Evolutionary conservation across 192 early-diverging fungal genomes (phyloP).

Genomic region (Linnemannia hyalina): DNA sequence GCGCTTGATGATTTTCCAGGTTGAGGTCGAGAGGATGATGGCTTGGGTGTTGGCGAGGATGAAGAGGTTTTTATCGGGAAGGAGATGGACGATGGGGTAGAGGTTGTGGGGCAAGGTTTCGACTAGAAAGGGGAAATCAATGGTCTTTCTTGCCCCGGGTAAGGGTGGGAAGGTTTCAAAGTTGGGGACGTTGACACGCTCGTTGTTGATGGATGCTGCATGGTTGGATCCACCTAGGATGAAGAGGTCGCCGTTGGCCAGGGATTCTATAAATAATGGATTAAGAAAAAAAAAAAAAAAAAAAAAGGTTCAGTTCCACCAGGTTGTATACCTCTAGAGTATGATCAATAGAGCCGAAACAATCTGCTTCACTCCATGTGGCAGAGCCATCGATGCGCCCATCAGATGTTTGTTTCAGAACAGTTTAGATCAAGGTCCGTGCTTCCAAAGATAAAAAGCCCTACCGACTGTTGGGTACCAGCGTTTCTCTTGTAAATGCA

Average conservation of each 20-base stretch:
- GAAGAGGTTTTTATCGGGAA: conserved; percentile 65
- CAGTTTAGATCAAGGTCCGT: background rate
- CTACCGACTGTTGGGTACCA: conserved; percentile 66
- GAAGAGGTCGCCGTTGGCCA: conserved; percentile 61
- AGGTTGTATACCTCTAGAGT: background rate
- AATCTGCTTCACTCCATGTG: too few species aligned
- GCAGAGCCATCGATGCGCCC: too few species aligned
- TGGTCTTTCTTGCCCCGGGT: conserved; percentile 43
- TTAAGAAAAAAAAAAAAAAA: too few species aligned
- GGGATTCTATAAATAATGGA: conserved; percentile 16
- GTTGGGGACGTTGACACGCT: conserved; percentile 62
- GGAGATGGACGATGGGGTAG: conserved; percentile 63
- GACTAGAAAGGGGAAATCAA: conserved; percentile 54
- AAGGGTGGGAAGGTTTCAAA: conserved; percentile 57
- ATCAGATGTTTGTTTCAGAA: too few species aligned
- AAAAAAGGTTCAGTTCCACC: background rate
- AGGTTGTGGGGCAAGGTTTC: conserved; percentile 58
- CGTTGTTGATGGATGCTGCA: conserved; percentile 57
- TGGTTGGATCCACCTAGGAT: conserved; percentile 69
- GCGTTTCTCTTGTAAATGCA: conserved; percentile 58
- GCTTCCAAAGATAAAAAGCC: background rate
- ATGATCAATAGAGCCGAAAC: too few species aligned
- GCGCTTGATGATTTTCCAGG: conserved; percentile 53
- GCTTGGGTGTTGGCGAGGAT: conserved; percentile 63
- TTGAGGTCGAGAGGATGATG: conserved; percentile 60